phyloP scores from a whole-genome alignment of 768 basidiomycete genomes.

The Mycena belliarum region DNA sequence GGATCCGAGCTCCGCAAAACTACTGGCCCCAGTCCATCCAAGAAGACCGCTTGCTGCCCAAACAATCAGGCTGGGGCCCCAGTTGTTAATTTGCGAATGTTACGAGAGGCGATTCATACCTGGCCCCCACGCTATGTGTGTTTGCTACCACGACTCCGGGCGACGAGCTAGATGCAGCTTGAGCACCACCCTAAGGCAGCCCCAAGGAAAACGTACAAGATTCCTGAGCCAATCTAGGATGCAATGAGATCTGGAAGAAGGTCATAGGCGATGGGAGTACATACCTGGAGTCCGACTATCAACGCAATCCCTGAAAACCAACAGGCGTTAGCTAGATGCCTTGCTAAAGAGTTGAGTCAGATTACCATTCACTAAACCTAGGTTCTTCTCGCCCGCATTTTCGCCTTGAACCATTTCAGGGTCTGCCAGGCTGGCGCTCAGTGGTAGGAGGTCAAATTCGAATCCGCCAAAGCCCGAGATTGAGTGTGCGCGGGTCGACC shows the following conservation, averaged over 20 bases:
- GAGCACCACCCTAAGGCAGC: neutral
- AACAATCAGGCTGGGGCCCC: constrained; percentile 66
- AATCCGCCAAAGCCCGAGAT: constrained; percentile 79
- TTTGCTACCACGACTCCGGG: constrained; percentile 92
- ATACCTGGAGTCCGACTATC: constrained; percentile 78
- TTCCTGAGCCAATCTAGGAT: constrained; percentile 83
- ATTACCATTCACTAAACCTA: constrained; percentile 74
- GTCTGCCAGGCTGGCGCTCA: constrained; percentile 77
- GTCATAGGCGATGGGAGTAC: constrained; percentile 7
- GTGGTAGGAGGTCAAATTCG: constrained; percentile 79
- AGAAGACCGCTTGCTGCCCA: constrained; percentile 85
- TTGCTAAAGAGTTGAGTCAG: constrained; percentile 22
- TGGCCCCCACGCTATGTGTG: constrained; percentile 83
- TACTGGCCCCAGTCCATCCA: constrained; percentile 95
- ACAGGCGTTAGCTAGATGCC: neutral
- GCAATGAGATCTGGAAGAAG: neutral
- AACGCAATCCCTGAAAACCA: constrained; percentile 70
- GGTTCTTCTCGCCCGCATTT: constrained; percentile 60
- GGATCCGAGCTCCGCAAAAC: constrained; percentile 89
- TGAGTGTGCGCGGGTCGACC: constrained; percentile 75
- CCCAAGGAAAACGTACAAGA: constrained; percentile 57
- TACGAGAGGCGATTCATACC: neutral
- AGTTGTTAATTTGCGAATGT: too few relatives aligned
- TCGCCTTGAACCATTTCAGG: constrained; percentile 52
- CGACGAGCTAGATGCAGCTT: constrained; percentile 60